These are phyloP conservation scores for Trametes punicea DNA, from an alignment of 768 basidiomycete species.

Conservation along the genomic window DNA sequence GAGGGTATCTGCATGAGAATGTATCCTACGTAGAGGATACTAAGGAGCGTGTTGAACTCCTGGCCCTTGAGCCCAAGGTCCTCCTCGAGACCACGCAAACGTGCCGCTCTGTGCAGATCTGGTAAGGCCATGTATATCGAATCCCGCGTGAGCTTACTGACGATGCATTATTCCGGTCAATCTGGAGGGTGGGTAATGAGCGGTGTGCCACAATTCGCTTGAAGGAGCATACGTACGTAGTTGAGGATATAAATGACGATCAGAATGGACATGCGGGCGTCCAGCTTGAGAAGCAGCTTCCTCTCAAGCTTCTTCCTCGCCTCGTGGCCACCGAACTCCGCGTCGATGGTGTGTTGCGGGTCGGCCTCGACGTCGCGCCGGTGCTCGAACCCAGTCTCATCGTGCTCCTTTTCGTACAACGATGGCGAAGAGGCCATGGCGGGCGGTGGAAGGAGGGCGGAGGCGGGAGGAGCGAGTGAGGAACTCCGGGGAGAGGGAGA, in stretches of 20 bases:
- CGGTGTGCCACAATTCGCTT: not conserved
- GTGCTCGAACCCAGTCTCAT: conserved; percentile 16
- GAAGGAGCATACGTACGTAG: conserved; percentile 33
- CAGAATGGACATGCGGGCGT: conserved; percentile 41
- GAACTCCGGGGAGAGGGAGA: conserved; percentile 12
- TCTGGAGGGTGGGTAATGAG: conserved; percentile 32
- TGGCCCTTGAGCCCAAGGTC: conserved; percentile 60
- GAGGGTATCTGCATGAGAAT: conserved; percentile 79
- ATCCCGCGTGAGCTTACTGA: conserved; percentile 30
- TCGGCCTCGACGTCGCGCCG: conserved; percentile 15
- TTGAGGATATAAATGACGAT: conserved; percentile 47
- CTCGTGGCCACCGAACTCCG: conserved; percentile 37
- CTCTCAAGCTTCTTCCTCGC: conserved; percentile 39
- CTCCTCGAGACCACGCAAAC: conserved; percentile 66
- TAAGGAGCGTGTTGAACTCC: conserved; percentile 65
- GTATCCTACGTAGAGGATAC: conserved; percentile 69
- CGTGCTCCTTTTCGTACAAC: conserved; percentile 13
- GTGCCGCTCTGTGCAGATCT: conserved; percentile 51
- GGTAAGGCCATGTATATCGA: not conserved
- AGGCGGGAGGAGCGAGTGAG: not conserved
- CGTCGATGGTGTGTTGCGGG: conserved; percentile 22
- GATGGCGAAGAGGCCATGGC: conserved; percentile 21
- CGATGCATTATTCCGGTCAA: conserved; percentile 73
- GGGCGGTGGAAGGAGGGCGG: not conserved
- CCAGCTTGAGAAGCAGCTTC: conserved; percentile 42